Evolutionary conservation across 352 stramenopile species (phyloP).

Genomic region (Plasmopara muralis): DNA sequence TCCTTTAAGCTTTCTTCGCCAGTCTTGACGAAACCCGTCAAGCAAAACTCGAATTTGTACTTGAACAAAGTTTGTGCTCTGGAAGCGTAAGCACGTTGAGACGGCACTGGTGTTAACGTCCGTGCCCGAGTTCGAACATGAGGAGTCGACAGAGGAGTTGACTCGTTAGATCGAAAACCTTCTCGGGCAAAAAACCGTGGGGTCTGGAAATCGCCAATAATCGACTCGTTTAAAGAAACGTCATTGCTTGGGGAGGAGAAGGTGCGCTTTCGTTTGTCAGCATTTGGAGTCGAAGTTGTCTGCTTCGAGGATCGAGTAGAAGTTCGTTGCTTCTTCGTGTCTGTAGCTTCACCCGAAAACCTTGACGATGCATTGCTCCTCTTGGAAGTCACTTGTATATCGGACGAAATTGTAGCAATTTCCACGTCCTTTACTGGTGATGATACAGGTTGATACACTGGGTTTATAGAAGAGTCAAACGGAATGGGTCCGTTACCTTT

Average conservation of each 20-base stretch:
- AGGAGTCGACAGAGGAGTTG: constrained; percentile 34
- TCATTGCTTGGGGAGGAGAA: constrained; percentile 10
- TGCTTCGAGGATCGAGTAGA: constrained; percentile 5
- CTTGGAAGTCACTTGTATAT: constrained; percentile 8
- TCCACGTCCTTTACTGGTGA: constrained; percentile 11
- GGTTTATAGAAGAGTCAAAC: constrained; percentile 26
- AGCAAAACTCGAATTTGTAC: constrained; percentile 69
- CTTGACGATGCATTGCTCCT: constrained; percentile 8
- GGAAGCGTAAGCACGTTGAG: constrained; percentile 38
- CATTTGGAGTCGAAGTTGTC: constrained; percentile 8
- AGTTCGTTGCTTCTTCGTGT: constrained; percentile 17
- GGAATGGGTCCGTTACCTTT: constrained; percentile 8
- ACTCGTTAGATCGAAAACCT: constrained; percentile 19
- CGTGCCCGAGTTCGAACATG: constrained; percentile 44
- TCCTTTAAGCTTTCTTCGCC: constrained; percentile 42
- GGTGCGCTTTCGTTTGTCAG: constrained; percentile 16
- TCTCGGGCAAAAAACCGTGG: constrained; percentile 15
- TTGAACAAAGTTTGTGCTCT: constrained; percentile 58
- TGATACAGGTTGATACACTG: constrained; percentile 14
- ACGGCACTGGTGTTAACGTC: constrained; percentile 42
- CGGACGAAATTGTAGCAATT: background rate
- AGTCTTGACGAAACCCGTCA: constrained; percentile 59
- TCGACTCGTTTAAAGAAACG: constrained; percentile 5
- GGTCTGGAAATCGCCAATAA: constrained; percentile 5
- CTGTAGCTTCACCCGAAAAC: constrained; percentile 3